Evolutionary conservation across 345 rosid species (phyloP), one percentile per base, ranked within the genome.

Genomic region (Trapa bicornis): DNA sequence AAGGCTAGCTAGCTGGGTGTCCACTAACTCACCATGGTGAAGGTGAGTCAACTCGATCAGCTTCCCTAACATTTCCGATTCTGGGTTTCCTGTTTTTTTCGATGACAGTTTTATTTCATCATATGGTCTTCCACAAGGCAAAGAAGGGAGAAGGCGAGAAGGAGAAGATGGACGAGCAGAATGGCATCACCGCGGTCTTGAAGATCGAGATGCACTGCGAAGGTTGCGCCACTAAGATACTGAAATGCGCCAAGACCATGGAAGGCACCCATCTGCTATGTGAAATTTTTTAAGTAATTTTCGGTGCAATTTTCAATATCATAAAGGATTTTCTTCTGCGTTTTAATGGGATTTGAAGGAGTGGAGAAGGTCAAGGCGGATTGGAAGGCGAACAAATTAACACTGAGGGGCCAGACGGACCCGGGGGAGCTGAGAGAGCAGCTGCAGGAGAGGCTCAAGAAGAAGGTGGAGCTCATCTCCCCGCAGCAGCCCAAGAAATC

Each of bases 171-270:
- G 72, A 36, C 65, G 48, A 7, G 48, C 48, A 45, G 2, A 75
- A 77, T 37, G 74, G 71, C 29, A 38, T 66, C 9, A 67, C 80
- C 5, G 80, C 82, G 66, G 85, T 94, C 70, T 74, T 94, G 72
- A 94, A 86, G 71, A 64, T 84, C 1, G 93, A 91, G 37, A 87
- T 88, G 86, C 89, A 89, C 64, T 94, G 99, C 65, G 96, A 80
- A 5, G 97, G 99, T 1, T 94, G 99, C 43, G 86, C 87, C 37
- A 66, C 81, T 38, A 78, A 76, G 53, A 73, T 89, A 77, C 69
- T 70, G 54, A 89, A 74, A 74, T 29, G 22, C 14, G 82, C 76
- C 70, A 91, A 83, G 54, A 0, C 62, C 66, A 64, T 89, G 37
- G 65, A 80, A 67, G 98, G 98, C 88, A 78, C 48, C 48, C 13